Base-by-base conservation (phyloP, 2,329 filamentous ascomycete species). In the Aphanoascus verrucosus region DNA sequence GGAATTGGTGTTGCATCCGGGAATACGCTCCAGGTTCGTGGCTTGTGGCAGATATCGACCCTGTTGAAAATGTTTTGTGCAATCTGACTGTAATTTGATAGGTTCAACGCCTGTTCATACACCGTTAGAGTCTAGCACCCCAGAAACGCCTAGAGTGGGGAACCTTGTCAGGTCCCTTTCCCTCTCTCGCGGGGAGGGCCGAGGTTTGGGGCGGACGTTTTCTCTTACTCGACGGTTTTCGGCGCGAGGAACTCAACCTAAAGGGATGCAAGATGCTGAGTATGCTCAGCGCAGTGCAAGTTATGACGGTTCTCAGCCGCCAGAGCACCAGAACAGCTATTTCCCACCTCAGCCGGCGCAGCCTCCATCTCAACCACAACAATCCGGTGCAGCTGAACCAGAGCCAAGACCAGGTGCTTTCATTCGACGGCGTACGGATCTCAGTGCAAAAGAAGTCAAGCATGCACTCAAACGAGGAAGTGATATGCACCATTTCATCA, bases 1-100 rank as follows among this genome's bases (percentile, higher is more conserved):
- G 93, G 32, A 98, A 98, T 67, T 98, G 91, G 87, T 97, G 91
- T 67, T 87, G 88, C 2, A 94, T 98, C 62, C 80, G 86, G 51
- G 79, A 86, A 65, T 97, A 94, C 71, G 75, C 81, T 8, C 89
- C 90, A 1, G 88, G 87, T 38, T 72, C 70, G 66, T 58, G 42
- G 14, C 37, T 43, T 31, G n/a, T 31, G 35, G n/a, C 17, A 28
- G 7, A 48, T n/a, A 19, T 11, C 9, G 8, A 19, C 11, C 17
- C 41, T 19, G 23, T 14, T 46, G 44, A 47, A n/a, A n/a, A 17
- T 19, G 45, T 34, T 28, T 8, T 9, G 32, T n/a, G 23, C 32
- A 23, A 48, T 43, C 41, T 56, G 40, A 57, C 50, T 37, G 49
- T 14, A 75, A 82, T 62, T 88, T 38, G 20, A 48, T 43, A 15